Evolutionary conservation across 495 filamentous ascomycete genomes (phyloP).

Genomic region (Trichoderma orchidacearum): DNA sequence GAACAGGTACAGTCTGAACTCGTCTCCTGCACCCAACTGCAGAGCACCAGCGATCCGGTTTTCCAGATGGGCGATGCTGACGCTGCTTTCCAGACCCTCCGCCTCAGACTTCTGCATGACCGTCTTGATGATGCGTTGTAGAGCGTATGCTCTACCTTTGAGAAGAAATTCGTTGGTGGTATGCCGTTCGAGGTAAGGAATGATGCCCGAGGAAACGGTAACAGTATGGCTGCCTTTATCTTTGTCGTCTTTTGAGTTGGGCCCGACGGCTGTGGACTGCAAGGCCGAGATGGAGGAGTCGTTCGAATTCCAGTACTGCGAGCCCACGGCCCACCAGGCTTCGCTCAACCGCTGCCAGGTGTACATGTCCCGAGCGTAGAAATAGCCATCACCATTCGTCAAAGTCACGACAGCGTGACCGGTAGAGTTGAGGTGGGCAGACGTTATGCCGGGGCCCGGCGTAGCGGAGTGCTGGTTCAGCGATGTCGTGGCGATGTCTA

Average conservation of each 20-base stretch:
- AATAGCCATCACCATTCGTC: slow-evolving; percentile 85
- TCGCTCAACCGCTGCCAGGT: slow-evolving; percentile 93
- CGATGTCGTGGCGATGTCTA: slow-evolving; percentile 61
- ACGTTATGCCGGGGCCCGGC: slow-evolving; percentile 66
- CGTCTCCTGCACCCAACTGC: slow-evolving; percentile 71
- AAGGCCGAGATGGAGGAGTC: slow-evolving; percentile 69
- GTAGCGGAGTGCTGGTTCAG: slow-evolving; percentile 58
- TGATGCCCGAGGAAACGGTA: slow-evolving; percentile 78
- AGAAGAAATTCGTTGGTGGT: slow-evolving; percentile 89
- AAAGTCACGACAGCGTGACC: slow-evolving; percentile 74
- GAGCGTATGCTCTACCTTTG: slow-evolving; percentile 73
- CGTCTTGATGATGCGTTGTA: slow-evolving; percentile 80
- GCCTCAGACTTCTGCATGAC: slow-evolving; percentile 77
- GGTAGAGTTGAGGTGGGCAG: slow-evolving; percentile 77
- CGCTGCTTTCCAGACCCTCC: slow-evolving; percentile 78
- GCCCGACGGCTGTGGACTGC: slow-evolving; percentile 49
- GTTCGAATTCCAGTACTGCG: slow-evolving; percentile 97
- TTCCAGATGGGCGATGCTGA: slow-evolving; percentile 90
- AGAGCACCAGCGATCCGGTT: slow-evolving; percentile 85
- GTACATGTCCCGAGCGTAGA: slow-evolving; percentile 68
- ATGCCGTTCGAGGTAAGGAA: slow-evolving; percentile 83
- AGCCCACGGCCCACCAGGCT: slow-evolving; percentile 94
- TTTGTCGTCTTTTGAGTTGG: slow-evolving; percentile 8
- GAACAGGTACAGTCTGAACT: slow-evolving; percentile 79
- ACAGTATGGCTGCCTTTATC: slow-evolving; percentile 30